A percentile compares a stretch with the other conserved stretches of the same genome.
These are phyloP conservation scores for Cicer yamashitae DNA, from an alignment of 306 rosid species.

Conservation along the genomic window DNA sequence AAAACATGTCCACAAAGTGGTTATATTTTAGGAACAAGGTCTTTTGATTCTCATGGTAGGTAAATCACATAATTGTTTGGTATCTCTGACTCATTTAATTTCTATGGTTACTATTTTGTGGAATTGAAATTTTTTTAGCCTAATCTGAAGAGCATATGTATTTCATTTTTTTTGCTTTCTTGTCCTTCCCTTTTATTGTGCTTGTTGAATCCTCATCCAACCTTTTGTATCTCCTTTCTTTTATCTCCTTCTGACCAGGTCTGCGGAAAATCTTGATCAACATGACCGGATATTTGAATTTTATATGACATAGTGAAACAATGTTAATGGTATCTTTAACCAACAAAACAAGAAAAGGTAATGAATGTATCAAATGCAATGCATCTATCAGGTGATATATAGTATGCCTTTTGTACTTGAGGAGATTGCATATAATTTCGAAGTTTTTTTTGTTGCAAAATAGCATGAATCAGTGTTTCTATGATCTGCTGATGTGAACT, in stretches of 20 bases:
- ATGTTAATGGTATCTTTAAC: not conserved
- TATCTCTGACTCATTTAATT: slow-evolving; percentile 7
- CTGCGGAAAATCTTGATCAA: not conserved
- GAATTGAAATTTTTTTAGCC: not conserved
- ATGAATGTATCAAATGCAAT: slow-evolving; percentile 14
- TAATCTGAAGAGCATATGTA: not conserved
- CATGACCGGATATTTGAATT: not conserved
- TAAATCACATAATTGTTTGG: not conserved
- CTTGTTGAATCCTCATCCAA: slow-evolving; percentile 14
- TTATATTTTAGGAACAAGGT: not conserved
- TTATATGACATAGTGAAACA: slow-evolving; percentile 10
- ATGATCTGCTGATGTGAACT: slow-evolving; percentile 7
- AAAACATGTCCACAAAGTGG: slow-evolving; percentile 4
- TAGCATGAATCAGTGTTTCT: slow-evolving; percentile 10
- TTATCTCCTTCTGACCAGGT: not conserved
- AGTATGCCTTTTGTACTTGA: not conserved
- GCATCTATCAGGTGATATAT: slow-evolving; percentile 23
- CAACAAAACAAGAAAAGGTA: not conserved
- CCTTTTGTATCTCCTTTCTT: slow-evolving; percentile 9
- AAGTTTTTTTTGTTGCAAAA: not conserved
- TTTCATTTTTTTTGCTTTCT: not conserved
- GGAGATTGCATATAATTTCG: slow-evolving; percentile 6
- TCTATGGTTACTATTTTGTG: slow-evolving; percentile 2
- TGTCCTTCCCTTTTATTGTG: not conserved
- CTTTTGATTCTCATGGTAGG: slow-evolving; percentile 16